Evolutionary conservation across 2,329 filamentous ascomycete genomes (phyloP), one percentile per base, ranked within the genome.

Genomic region (Ascochyta koolunga): DNA sequence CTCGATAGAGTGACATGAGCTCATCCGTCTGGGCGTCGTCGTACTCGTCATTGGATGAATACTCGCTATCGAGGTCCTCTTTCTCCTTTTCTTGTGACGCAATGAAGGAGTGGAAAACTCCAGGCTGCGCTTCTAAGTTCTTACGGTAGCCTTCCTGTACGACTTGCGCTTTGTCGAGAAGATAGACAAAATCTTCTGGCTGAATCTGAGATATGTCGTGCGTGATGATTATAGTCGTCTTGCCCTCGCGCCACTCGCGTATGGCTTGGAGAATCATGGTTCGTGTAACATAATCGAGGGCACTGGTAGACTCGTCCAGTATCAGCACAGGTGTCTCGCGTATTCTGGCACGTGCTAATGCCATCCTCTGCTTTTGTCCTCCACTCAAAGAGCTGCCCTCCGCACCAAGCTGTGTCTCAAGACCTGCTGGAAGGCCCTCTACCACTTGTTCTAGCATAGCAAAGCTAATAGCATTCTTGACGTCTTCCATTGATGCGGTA

Each of bases 151-250:
- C 93, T 62, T 89, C 79, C 64, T 92, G 85, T 0, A 89, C 82
- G 0, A 96, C 78, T 0, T 69, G 70, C 0, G 90, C 89, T 10
- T 86, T 76, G 27, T 93, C 88, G 69, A 98, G 78, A 10, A 96
- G 83, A 61, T 93, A 96, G 0, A 96, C 83, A 58, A 88, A 93
- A 59, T 98, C 92, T 0, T 86, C 72, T 0, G 85, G 77, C 4
- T 77, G 72, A 9, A 98, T 93, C 61, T 93, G 89, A 0, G 85
- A 83, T 27, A 95, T 83, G 60, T 98, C 91, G 67, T 98, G 93
- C 0, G 95, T 97, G 64, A 98, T 93, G 61, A 98, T 86, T 45
- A 98, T 90, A 0, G 93, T 98, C 0, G 93, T 97, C 70, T 90
- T 95, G 0, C 84, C 88, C 31, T 77, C 78, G 19, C 95, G 83